Conservation (phyloP, 2,329 filamentous ascomycete genomes). For the Fusarium buxicola region DNA sequence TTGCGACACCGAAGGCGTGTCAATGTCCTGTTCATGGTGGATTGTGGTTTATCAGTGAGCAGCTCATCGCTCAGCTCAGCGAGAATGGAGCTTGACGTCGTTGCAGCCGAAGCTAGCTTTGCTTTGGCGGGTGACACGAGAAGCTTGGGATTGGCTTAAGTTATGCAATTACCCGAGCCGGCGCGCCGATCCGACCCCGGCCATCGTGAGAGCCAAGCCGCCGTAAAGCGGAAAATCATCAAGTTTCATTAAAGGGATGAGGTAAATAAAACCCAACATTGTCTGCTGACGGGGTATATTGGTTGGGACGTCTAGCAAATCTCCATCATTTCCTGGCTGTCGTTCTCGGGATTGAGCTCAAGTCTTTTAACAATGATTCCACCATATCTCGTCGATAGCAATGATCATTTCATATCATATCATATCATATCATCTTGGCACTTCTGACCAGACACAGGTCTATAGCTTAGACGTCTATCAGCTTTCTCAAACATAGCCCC, state of each 20-base stretch:
- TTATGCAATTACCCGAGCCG: conserved; percentile 50
- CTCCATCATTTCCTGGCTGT: conserved; percentile 1
- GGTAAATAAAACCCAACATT: conserved; percentile 8
- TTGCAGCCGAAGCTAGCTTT: conserved; percentile 17
- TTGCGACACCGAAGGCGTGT: conserved; percentile 44
- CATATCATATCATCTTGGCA: conserved; percentile 12
- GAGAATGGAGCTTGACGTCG: conserved; percentile 33
- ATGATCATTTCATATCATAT: conserved; percentile 16
- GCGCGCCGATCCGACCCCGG: conserved; percentile 24
- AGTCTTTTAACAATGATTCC: neutral
- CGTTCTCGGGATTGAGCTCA: neutral
- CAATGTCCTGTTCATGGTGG: conserved; percentile 49
- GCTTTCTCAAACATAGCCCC: conserved; percentile 62
- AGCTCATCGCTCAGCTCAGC: conserved; percentile 36
- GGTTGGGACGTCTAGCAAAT: conserved; percentile 13
- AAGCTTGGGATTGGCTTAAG: conserved; percentile 42
- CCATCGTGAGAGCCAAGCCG: conserved; percentile 19
- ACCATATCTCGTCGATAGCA: neutral
- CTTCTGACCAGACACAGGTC: neutral
- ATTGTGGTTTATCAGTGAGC: conserved; percentile 34
- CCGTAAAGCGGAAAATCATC: conserved; percentile 29
- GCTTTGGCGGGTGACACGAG: conserved; percentile 32
- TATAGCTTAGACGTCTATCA: neutral
- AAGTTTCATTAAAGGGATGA: conserved; percentile 5
- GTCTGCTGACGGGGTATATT: conserved; percentile 30